Percentiles rank a stretch among this genome's conserved stretches.
Conservation (phyloP, 192 early-diverging fungal species). For the Diversispora epigaea region DNA sequence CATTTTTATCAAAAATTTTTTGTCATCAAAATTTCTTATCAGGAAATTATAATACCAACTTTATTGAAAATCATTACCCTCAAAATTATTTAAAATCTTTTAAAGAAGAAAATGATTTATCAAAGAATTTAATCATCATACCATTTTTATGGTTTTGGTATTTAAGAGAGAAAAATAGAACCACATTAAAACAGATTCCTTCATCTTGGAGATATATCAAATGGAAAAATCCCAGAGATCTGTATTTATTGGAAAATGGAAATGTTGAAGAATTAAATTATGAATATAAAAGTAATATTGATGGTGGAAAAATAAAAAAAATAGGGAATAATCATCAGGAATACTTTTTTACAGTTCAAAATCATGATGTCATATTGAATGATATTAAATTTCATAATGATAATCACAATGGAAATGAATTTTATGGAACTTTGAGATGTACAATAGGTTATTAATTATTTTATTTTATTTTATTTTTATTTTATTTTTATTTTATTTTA, state of each 20-base stretch:
- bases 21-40: constrained; percentile 82
- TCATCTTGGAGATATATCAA: constrained; percentile 54
- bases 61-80: neutral
- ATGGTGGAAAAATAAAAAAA: constrained; percentile 32
- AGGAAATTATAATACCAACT: constrained; percentile 35
- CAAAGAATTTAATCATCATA: constrained; percentile 44
- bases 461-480: neutral
- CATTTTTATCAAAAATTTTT: constrained; percentile 53
- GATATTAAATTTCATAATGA: neutral
- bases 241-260: constrained; percentile 39
- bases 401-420: neutral
- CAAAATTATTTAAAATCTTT: neutral
- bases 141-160: constrained; percentile 55
- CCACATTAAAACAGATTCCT: constrained; percentile 45
- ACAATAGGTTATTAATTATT: neutral
- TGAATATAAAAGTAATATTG: constrained; percentile 38
- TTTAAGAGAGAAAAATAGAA: constrained; percentile 43
- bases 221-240: constrained; percentile 44
- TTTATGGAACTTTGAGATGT: neutral
- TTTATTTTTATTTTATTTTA: too few species aligned
- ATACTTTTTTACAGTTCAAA: constrained; percentile 43
- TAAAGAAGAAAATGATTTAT: constrained; percentile 45
- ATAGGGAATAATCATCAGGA: constrained; percentile 43
- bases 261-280: constrained; percentile 48
- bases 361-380: too few species aligned